These are phyloP conservation scores for Punica granatum DNA, from an alignment of 345 rosid genomes.

Conservation along the genomic window DNA sequence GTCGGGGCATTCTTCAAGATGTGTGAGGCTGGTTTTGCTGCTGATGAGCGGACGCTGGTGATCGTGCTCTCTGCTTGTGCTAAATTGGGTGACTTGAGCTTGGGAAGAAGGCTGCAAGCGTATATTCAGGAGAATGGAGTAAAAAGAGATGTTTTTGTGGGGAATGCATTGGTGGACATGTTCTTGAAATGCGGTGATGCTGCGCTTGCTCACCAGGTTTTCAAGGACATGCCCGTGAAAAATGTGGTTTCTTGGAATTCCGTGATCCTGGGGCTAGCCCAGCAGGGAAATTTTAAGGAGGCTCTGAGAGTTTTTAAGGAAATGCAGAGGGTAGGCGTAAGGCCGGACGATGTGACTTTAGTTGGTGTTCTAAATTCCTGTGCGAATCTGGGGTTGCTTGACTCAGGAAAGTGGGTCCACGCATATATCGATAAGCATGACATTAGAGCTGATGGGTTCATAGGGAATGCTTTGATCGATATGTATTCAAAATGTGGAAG, in stretches of 20 bases:
- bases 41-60: conserved; percentile 32
- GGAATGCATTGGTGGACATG: conserved; percentile 44
- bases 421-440: conserved; percentile 27
- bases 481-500: conserved; percentile 60
- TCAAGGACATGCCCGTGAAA: conserved; percentile 33
- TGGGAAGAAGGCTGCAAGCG: conserved; percentile 30
- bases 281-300: conserved; percentile 36
- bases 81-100: conserved; percentile 32
- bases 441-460: conserved; percentile 28
- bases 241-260: conserved; percentile 52
- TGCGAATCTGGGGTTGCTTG: conserved; percentile 39
- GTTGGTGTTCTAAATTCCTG: conserved; percentile 38
- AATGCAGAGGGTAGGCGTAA: conserved; percentile 31
- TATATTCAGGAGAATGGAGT: conserved; percentile 21
- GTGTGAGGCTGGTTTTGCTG: conserved; percentile 17
- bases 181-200: conserved; percentile 34
- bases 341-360: conserved; percentile 30
- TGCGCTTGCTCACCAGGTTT: conserved; percentile 22
- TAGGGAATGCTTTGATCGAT: conserved; percentile 45
- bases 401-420: conserved; percentile 48
- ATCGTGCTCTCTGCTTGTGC: conserved; percentile 46
- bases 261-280: conserved; percentile 41
- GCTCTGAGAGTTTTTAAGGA: conserved; percentile 24
- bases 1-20: conserved; percentile 28
- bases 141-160: conserved; percentile 34